Conservation (phyloP, 805 yeast genomes). For the Clavispora phyllophila region DNA sequence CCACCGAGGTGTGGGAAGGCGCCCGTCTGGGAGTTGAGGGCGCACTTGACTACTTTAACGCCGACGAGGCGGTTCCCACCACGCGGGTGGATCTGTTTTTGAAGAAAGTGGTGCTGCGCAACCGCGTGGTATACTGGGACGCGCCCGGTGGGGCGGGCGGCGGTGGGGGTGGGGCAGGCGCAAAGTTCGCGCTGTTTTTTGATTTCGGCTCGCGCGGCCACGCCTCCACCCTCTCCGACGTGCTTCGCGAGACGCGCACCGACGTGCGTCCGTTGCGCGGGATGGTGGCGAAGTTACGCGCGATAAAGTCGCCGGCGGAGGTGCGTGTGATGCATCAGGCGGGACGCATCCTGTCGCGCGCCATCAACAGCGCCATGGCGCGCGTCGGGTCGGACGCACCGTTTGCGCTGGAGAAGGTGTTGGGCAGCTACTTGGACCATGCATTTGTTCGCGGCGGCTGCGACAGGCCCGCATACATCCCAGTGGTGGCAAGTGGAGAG, state of each 20-base stretch:
- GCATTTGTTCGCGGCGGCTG: slow-evolving; percentile 84
- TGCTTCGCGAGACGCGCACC: slow-evolving; percentile 27
- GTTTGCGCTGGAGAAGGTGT: slow-evolving; percentile 67
- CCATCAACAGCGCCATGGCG: slow-evolving; percentile 78
- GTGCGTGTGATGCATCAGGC: slow-evolving; percentile 76
- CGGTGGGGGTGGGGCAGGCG: slow-evolving; percentile 3
- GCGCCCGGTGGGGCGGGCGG: slow-evolving; percentile 13
- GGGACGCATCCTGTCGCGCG: slow-evolving; percentile 75
- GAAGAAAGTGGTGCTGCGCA: slow-evolving; percentile 42
- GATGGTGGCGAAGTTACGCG: slow-evolving; percentile 48
- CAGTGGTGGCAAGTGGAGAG: slow-evolving; percentile 93
- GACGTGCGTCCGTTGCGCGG: slow-evolving; percentile 40
- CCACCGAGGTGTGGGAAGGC: slow-evolving; percentile 93
- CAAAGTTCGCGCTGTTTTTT: slow-evolving; percentile 17
- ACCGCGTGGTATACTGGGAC: slow-evolving; percentile 55
- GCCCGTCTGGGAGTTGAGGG: slow-evolving; percentile 82
- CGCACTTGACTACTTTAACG: slow-evolving; percentile 78
- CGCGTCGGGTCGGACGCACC: slow-evolving; percentile 38
- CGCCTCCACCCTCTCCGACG: slow-evolving; percentile 13
- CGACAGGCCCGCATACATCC: slow-evolving; percentile 83
- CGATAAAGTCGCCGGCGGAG: slow-evolving; percentile 73
- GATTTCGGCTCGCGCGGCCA: slow-evolving; percentile 4
- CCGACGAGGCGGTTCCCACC: slow-evolving; percentile 63
- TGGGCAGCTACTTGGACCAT: slow-evolving; percentile 77
- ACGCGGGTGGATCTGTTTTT: slow-evolving; percentile 41